These are phyloP conservation scores for Zostera marina DNA, from an alignment of 116 monocot genomes.

Conservation along the genomic window DNA sequence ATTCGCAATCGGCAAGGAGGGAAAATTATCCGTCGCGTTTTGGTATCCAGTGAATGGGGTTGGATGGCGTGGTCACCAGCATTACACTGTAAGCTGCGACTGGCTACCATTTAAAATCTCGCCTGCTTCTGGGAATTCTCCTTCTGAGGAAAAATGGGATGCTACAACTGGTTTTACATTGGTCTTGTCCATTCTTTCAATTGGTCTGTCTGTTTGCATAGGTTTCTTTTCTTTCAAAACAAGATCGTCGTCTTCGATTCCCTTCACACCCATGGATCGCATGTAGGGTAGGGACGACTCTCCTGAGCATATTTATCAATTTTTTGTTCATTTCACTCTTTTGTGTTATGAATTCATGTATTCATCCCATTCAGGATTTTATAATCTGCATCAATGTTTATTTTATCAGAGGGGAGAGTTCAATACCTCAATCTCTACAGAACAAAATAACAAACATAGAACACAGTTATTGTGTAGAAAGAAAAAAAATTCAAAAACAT, in stretches of 20 bases:
- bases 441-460: too few relatives aligned
- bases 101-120: slow-evolving; percentile 63
- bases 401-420: too few relatives aligned
- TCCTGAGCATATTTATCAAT: too few relatives aligned
- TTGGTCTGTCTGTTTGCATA: slow-evolving; percentile 53
- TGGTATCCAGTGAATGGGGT: slow-evolving; percentile 79
- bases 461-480: too few relatives aligned
- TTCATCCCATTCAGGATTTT: too few relatives aligned
- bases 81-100: slow-evolving; percentile 78
- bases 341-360: too few relatives aligned
- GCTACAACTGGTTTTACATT: slow-evolving; percentile 67
- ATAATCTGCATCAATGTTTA: too few relatives aligned
- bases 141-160: slow-evolving; percentile 43
- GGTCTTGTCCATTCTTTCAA: slow-evolving; percentile 44
- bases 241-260: slow-evolving; percentile 19
- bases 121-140: slow-evolving; percentile 17
- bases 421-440: too few relatives aligned
- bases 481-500: too few relatives aligned
- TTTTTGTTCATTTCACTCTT: too few relatives aligned
- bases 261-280: slow-evolving; percentile 71
- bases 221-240: slow-evolving; percentile 52
- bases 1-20: slow-evolving; percentile 58
- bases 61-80: slow-evolving; percentile 50
- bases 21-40: slow-evolving; percentile 70
- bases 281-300: slow-evolving; percentile 12